Evolutionary conservation across 306 rosid species (phyloP).

Genomic region (Quercus gilva): DNA sequence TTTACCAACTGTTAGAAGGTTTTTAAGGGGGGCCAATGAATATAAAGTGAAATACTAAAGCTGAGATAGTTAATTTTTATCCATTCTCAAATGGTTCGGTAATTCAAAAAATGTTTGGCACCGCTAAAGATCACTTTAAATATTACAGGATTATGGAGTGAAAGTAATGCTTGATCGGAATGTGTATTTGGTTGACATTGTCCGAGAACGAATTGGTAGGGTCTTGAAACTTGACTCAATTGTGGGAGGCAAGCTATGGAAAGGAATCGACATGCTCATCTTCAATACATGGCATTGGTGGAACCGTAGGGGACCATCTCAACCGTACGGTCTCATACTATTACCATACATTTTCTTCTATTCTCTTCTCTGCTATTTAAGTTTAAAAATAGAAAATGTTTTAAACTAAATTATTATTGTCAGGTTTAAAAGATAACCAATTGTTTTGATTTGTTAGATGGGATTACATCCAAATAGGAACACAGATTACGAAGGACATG

Average conservation of each 20-base stretch:
- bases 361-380: not conserved
- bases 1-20: no score
- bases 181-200: constrained; percentile 76
- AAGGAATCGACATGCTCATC: constrained; percentile 59
- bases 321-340: constrained; percentile 53
- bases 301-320: constrained; percentile 88
- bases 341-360: not conserved
- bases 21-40: no score
- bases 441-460: constrained; percentile 45
- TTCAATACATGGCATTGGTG: constrained; percentile 99
- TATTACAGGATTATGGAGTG: constrained; percentile 61
- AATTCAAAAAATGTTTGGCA: no score
- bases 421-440: not conserved
- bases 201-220: constrained; percentile 56
- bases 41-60: no score
- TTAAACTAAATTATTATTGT: not conserved
- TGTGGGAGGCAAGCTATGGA: constrained; percentile 61
- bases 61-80: no score
- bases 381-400: not conserved
- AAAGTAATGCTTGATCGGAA: constrained; percentile 81
- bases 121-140: no score
- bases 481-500: constrained; percentile 54
- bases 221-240: constrained; percentile 85
- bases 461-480: constrained; percentile 71
- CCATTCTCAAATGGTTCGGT: no score